phyloP scores from a whole-genome alignment of 768 basidiomycete species.

The Tylopilus cervinicoccineus region DNA sequence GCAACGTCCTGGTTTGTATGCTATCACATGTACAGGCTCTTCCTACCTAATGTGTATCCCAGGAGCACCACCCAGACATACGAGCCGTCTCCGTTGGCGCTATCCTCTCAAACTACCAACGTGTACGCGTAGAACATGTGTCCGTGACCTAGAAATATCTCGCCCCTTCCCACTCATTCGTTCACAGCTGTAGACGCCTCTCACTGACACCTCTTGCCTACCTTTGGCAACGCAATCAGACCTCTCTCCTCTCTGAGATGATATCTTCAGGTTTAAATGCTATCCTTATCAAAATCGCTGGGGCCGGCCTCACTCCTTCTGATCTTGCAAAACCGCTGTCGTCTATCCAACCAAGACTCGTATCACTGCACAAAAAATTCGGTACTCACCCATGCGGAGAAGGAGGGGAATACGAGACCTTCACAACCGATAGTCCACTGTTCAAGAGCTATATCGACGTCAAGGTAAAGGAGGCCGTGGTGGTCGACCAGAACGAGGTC shows the following conservation, averaged over 20 bases:
- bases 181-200: slow-evolving; percentile 70
- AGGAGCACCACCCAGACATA: slow-evolving; percentile 77
- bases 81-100: slow-evolving; percentile 91
- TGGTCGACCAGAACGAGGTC: slow-evolving; percentile 77
- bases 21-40: neutral
- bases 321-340: slow-evolving; percentile 77
- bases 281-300: slow-evolving; percentile 92
- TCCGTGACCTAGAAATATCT: slow-evolving; percentile 36
- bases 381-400: slow-evolving; percentile 96
- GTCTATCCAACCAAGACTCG: slow-evolving; percentile 69
- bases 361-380: slow-evolving; percentile 71
- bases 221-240: slow-evolving; percentile 92
- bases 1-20: slow-evolving; percentile 64
- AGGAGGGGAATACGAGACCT: slow-evolving; percentile 95
- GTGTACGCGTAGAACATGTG: slow-evolving; percentile 98
- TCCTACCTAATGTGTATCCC: slow-evolving; percentile 2
- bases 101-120: slow-evolving; percentile 95
- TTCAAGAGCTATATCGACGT: slow-evolving; percentile 76
- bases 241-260: slow-evolving; percentile 85
- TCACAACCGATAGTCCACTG: slow-evolving; percentile 86
- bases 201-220: slow-evolving; percentile 78
- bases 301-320: slow-evolving; percentile 74
- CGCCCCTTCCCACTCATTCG: slow-evolving; percentile 1
- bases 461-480: slow-evolving; percentile 65
- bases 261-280: slow-evolving; percentile 72